These are phyloP conservation scores for Erigeron canadensis DNA, from an alignment of 129 eudicot species.

Conservation along the genomic window DNA sequence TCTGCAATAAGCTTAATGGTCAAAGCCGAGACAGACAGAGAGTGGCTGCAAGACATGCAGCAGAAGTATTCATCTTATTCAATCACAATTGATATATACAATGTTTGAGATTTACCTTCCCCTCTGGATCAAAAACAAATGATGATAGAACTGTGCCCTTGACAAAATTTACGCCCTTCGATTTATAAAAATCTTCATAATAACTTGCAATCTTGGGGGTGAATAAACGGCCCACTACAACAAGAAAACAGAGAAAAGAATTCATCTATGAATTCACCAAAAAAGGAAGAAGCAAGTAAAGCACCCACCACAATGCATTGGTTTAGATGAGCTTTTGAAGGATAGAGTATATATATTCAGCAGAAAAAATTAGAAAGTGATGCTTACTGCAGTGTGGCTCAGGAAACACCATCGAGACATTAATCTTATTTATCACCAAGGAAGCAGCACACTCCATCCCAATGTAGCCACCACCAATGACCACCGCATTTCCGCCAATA, in stretches of 20 bases:
- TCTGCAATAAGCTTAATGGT: not conserved
- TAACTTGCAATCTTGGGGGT: conserved; percentile 83
- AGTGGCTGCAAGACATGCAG: not conserved
- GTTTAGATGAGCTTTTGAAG: not conserved
- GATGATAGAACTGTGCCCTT: conserved; percentile 95
- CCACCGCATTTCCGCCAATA: conserved; percentile 84
- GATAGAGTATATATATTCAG: not conserved
- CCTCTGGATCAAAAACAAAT: conserved; percentile 64
- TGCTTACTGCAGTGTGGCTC: conserved; percentile 92
- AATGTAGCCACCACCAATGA: conserved; percentile 96
- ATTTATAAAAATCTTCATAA: conserved; percentile 86
- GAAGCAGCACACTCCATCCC: conserved; percentile 99
- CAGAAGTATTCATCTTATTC: not conserved
- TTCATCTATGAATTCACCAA: too few relatives aligned
- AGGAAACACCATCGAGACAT: conserved; percentile 93
- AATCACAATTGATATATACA: conserved; percentile 2
- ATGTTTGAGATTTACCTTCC: conserved; percentile 53
- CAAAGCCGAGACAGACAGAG: too few relatives aligned
- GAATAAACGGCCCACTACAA: conserved; percentile 86
- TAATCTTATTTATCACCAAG: conserved; percentile 81
- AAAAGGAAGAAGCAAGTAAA: not conserved
- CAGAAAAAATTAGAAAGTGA: not conserved
- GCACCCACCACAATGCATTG: not conserved
- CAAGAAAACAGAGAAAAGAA: too few relatives aligned
- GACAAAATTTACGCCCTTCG: conserved; percentile 78